Base-by-base conservation (phyloP, 2,329 filamentous ascomycete species). In the Zalaria obscura region DNA sequence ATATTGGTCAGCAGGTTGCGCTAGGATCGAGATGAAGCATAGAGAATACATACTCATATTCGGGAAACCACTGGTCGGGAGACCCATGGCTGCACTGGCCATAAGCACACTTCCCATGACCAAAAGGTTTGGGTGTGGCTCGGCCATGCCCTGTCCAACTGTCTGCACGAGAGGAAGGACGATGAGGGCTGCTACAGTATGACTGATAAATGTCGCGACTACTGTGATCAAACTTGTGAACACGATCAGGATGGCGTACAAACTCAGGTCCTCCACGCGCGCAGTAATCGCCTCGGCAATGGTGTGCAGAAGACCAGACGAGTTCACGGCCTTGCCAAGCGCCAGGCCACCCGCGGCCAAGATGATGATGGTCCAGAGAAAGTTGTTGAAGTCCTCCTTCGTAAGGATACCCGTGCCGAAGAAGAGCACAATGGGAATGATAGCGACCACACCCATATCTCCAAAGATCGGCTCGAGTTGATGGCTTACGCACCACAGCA, bases 311-410 rank as follows among this genome's bases (percentile, higher is more conserved):
- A 98, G 71, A 1, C 91, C 91, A 0, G 89, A 96, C 0, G 85
- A 91, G 48, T 87, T 89, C 44, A 98, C 91, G 0, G 89, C 84
- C 60, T 93, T 95, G 43, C 91, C 91, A 0, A 98, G 76, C 1
- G 87, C 87, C 29, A 98, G 67, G 5, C 91, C 91, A 37, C 91
- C 91, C 0, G 91, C 89, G 0, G 91, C 91, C 18, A 98, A 79
- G 55, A 98, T 96, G 63, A 98, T 95, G 62, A 98, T 98, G 18
- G 93, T 98, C 91, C 91, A 98, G 33, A 95, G 81, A 62, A 98
- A 98, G 62, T 98, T 98, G 69, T 98, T 98, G 60, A 98, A 98
- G 64, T 98, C 91, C 63, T 96, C 91, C 64, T 96, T 98, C 38
- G 88, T 96, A 28, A 98, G 70, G 50, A 96, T 89, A 7, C 91